Base-by-base conservation (phyloP, 345 rosid species). In the Euphorbia tirucalli region DNA sequence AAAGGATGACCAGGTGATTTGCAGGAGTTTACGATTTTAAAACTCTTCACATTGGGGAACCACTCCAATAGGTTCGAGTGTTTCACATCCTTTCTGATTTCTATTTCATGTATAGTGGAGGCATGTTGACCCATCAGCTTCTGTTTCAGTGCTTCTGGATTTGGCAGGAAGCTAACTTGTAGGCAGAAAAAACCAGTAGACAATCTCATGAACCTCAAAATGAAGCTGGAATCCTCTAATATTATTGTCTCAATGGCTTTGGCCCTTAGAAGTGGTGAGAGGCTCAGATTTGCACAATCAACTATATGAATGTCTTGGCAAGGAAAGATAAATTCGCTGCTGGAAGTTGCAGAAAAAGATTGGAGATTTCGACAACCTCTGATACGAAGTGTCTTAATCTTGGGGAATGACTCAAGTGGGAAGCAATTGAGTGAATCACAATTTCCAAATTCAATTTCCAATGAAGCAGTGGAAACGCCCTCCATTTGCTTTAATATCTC, bases 401-500 rank as follows among this genome's bases (percentile, higher is more conserved):
- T 24, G 5, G 32, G 61, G 52, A 74, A 50, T 1, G 18, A 25
- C 41, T 61, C 59, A 11, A 74, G n/a, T 11, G 57, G 70, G 28
- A 70, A 75, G 58, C 37, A 44, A 24, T 28, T 41, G 46, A 75
- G 19, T 3, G 65, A 35, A 50, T 11, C 21, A 46, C 27, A 62
- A 6, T 55, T 3, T 14, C 31, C 37, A 9, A 68, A 48, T 50
- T n/a, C 31, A 62, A 75, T 28, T n/a, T 52, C 59, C 25, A 58
- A 25, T 60, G 66, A 58, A 58, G 49, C 11, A 44, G 48, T 6
- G 16, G 54, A 66, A 55, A 28, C 32, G 16, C 55, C 5, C 7
- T 61, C 13, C 31, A 28, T 7, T 18, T 19, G 69, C 11, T 75
- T 35, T 32, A 74, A 22, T 22, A 11, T 44, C 19, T 68, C 25